phyloP scores from a whole-genome alignment of 2,329 filamentous ascomycete species.

The Colletotrichum trifolii region DNA sequence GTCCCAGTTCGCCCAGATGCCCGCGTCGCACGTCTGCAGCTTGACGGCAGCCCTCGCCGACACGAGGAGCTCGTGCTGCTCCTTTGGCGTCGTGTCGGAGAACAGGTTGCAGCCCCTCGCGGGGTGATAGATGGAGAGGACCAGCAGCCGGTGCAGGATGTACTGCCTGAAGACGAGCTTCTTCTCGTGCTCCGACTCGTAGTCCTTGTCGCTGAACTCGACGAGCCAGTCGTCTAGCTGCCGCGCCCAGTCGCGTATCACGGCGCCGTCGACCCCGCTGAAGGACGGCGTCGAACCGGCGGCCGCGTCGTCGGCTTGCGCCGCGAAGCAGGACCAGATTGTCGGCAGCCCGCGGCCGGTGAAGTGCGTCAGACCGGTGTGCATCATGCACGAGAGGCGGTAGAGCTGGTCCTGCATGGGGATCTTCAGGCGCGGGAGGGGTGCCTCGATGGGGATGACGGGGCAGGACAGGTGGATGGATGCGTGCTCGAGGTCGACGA shows the following conservation, averaged over 20 bases:
- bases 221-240: slow-evolving; percentile 55
- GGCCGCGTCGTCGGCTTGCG: slow-evolving; percentile 25
- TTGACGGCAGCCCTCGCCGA: slow-evolving; percentile 53
- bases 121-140: slow-evolving; percentile 56
- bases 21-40: slow-evolving; percentile 51
- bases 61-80: slow-evolving; percentile 53
- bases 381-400: slow-evolving; percentile 56
- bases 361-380: slow-evolving; percentile 54
- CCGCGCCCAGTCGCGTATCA: slow-evolving; percentile 55
- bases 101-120: slow-evolving; percentile 53
- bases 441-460: slow-evolving; percentile 52
- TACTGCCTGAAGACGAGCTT: slow-evolving; percentile 53
- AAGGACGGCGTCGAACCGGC: slow-evolving; percentile 44
- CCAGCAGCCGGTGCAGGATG: slow-evolving; percentile 53
- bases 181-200: slow-evolving; percentile 47
- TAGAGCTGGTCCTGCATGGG: slow-evolving; percentile 54
- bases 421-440: slow-evolving; percentile 49
- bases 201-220: slow-evolving; percentile 47
- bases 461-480: slow-evolving; percentile 55
- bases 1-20: slow-evolving; percentile 58
- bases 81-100: slow-evolving; percentile 49
- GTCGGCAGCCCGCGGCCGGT: slow-evolving; percentile 54
- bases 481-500: slow-evolving; percentile 57
- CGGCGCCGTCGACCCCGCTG: slow-evolving; percentile 51
- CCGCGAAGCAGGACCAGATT: slow-evolving; percentile 53